These are phyloP conservation scores for Fonsecaea pugnacius DNA, from an alignment of 2,329 filamentous ascomycete species.

Conservation along the genomic window DNA sequence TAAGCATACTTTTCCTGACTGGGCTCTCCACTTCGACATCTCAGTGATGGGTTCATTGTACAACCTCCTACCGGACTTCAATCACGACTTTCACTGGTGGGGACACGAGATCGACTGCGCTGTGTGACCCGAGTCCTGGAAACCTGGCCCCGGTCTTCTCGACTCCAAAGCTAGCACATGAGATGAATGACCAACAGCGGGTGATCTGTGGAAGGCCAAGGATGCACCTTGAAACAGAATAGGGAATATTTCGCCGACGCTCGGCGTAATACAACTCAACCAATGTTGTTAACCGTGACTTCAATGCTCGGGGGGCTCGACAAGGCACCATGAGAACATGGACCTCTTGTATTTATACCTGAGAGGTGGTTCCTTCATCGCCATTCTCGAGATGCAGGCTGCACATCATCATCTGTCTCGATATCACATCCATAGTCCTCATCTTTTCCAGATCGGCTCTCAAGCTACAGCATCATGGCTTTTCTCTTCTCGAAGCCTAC, in stretches of 20 bases:
- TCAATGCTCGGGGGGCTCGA: background rate
- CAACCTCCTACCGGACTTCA: background rate
- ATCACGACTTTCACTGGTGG: background rate
- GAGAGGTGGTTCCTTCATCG: background rate
- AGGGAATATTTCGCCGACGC: conserved; percentile 1
- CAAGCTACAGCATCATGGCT: conserved; percentile 7
- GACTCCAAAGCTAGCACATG: background rate
- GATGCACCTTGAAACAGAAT: background rate
- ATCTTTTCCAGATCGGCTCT: background rate
- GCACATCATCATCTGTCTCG: background rate
- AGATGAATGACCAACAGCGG: background rate
- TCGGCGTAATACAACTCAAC: background rate
- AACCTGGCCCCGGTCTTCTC: background rate
- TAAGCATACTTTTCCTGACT: background rate
- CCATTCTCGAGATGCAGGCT: background rate
- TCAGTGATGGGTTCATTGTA: background rate
- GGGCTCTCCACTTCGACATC: background rate
- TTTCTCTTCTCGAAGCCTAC: conserved; percentile 47
- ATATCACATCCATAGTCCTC: background rate
- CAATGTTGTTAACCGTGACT: background rate
- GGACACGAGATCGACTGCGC: background rate
- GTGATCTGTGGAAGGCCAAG: background rate
- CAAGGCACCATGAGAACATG: background rate
- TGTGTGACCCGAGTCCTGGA: background rate
- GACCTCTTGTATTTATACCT: background rate